Evolutionary conservation across 352 stramenopile genomes (phyloP).

Genomic region (Globisporangium apiculatum): DNA sequence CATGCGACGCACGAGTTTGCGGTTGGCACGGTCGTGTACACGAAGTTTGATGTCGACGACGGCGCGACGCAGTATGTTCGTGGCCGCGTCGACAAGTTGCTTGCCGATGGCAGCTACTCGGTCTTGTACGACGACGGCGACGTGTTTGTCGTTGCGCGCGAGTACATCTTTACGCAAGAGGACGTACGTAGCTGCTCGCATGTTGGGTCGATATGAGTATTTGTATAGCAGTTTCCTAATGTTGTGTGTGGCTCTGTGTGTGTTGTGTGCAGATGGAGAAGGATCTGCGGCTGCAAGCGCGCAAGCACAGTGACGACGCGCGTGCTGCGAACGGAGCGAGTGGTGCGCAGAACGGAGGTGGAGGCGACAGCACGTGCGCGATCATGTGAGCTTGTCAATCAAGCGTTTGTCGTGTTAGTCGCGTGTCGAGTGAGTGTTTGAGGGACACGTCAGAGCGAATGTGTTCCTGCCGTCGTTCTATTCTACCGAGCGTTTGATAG

Average conservation of each 20-base stretch:
- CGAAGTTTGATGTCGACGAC: conserved; percentile 31
- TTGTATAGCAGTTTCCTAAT: neutral
- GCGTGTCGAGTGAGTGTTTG: neutral
- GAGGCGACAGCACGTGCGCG: conserved; percentile 2
- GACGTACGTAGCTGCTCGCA: conserved; percentile 23
- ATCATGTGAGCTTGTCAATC: conserved; percentile 8
- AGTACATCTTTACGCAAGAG: conserved; percentile 42
- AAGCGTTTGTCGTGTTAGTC: neutral
- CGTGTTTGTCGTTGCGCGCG: conserved; percentile 30
- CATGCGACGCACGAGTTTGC: conserved; percentile 20
- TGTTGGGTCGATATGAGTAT: neutral
- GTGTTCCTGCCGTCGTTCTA: too few relatives aligned
- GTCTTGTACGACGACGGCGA: conserved; percentile 57
- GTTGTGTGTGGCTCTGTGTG: conserved; percentile 8
- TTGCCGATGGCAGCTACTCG: conserved; percentile 33
- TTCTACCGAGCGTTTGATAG: too few relatives aligned
- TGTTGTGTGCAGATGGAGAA: conserved; percentile 30
- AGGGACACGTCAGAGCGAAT: neutral
- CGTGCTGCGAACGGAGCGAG: neutral
- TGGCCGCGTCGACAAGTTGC: conserved; percentile 28
- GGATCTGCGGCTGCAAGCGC: conserved; percentile 13
- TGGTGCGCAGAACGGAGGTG: neutral
- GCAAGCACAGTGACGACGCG: neutral
- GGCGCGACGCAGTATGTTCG: conserved; percentile 34
- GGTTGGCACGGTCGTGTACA: conserved; percentile 29